Base-by-base conservation (phyloP, 768 basidiomycete species). In the Calocybe indica region DNA sequence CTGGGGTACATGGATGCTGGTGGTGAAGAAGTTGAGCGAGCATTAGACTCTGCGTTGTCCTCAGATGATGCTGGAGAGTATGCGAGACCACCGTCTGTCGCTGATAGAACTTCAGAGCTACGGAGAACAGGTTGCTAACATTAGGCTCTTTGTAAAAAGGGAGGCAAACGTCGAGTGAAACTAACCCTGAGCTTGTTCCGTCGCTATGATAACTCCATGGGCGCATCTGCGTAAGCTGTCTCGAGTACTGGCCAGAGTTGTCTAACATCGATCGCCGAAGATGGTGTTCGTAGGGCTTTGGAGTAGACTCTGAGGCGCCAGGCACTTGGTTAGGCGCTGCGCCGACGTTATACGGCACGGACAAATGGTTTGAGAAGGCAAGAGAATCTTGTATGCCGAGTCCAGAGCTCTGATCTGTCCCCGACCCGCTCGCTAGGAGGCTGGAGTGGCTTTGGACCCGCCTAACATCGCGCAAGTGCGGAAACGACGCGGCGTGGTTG, bases 371-470 rank as follows among this genome's bases (percentile, higher is more conserved):
- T 37, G 9, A 40, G 46, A 32, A 22, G 36, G 38, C 50, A 13
- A 28, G 35, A 48, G 45, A 49, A 44, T 22, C 31, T 32, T 10
- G 38, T 7, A 53, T 50, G 28, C 45, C 37, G 15, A 43, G 42
- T 13, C 40, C 47, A 6, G 45, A 42, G 14, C 32, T 43, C 39
- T 45, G 38, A 14, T 38, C 40, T 3, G 54, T 30, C 14, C 22
- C 15, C 8, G 43, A 38, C 15, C 50, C 46, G 22, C 22, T 46
- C 44, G 54, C 45, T 40, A 53, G 45, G 39, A 61, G 40, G 9
- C 55, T 50, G 29, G 61, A 59, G 35, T 60, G 57, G 39, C 62
- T 63, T 40, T 62, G 61, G 12, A 59, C 56, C 14, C 60, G 54
- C 15, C 56, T 53, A 15, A 61, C 55, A 40, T 56, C 56, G 28